Evolutionary conservation across 345 rosid species (phyloP), one percentile per base, ranked within the genome.

Genomic region (Raphanus raphanistrum): DNA sequence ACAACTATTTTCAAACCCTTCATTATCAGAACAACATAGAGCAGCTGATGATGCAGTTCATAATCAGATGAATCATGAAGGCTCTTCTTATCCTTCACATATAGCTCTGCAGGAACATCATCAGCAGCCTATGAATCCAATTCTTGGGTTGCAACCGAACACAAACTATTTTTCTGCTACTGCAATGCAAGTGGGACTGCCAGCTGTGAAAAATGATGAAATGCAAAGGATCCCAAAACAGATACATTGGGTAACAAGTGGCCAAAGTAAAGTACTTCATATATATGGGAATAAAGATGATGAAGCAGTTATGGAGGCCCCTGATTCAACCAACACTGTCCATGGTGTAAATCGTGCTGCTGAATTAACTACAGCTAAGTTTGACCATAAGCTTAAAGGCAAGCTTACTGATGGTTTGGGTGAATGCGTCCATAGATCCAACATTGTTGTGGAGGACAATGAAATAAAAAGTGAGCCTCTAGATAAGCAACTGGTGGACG

Each of bases 1-100:
- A 3, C 45, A 58, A 55, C 60, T 2, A 8, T 50, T 80, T 75
- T 70, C 84, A 76, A 88, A 81, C 54, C 50, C 27, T 35, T 9
- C 68, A 10, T 8, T 64, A 8, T n/a, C 68, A 36, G 29, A 64
- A 8, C 50, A 64, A 3, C 55, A 63, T 15, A 52, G 25, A 9
- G 12, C 12, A 17, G 5, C 2, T 7, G 5, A 28, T 8, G 12
- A 21, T 21, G 28, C 4, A 0, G 5, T 8, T 17, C 28, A 21
- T 55, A 55, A 55, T 17, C 61, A 55, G 28, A 17, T 13, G 28
- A 11, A 17, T 55, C 61, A 55, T 3, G 61, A 8, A 55, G 28
- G 61, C 4, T 12, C 28, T 55, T 21, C 12, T 12, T 55, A 55
- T 55, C 10, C 21, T 55, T 28, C 28, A 21, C 12, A 55, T 55